Conservation (phyloP, 2,329 filamentous ascomycete genomes). For the Endothia cerciana region DNA sequence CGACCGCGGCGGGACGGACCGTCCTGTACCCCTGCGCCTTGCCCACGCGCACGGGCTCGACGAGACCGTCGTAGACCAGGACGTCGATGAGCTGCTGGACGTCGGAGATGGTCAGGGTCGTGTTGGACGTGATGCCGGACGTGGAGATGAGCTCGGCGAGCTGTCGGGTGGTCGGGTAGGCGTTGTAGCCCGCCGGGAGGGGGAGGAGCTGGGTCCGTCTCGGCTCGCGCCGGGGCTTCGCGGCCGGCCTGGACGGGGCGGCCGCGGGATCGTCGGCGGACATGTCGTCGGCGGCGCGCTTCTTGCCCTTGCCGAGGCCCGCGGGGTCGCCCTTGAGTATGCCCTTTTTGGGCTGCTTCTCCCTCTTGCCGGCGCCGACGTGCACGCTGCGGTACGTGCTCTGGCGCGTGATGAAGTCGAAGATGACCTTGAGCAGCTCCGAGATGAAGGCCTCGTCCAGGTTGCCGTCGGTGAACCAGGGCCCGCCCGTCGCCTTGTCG, state of each 20-base stretch:
- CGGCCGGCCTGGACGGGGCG: constrained; percentile 33
- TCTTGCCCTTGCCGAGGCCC: constrained; percentile 48
- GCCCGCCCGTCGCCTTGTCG: constrained; percentile 88
- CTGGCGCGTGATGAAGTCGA: constrained; percentile 70
- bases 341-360: constrained; percentile 56
- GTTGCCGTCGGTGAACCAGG: constrained; percentile 92
- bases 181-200: constrained; percentile 68
- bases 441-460: constrained; percentile 89
- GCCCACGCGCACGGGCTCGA: constrained; percentile 66
- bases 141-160: constrained; percentile 76
- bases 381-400: constrained; percentile 67
- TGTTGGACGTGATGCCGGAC: constrained; percentile 72
- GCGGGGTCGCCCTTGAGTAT: constrained; percentile 50
- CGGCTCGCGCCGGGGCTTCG: constrained; percentile 23
- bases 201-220: constrained; percentile 51
- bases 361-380: constrained; percentile 40
- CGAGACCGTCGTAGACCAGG: constrained; percentile 82
- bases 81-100: constrained; percentile 87
- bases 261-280: constrained; percentile 41
- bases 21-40: constrained; percentile 58
- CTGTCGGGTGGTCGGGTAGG: constrained; percentile 79
- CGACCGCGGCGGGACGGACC: constrained; percentile 51
- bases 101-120: constrained; percentile 71
- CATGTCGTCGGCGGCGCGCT: constrained; percentile 55
- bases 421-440: constrained; percentile 72